Evolutionary conservation across 1,284 basidiomycete genomes (phyloP).

Genomic region (Cutaneotrichosporon cutaneum): DNA sequence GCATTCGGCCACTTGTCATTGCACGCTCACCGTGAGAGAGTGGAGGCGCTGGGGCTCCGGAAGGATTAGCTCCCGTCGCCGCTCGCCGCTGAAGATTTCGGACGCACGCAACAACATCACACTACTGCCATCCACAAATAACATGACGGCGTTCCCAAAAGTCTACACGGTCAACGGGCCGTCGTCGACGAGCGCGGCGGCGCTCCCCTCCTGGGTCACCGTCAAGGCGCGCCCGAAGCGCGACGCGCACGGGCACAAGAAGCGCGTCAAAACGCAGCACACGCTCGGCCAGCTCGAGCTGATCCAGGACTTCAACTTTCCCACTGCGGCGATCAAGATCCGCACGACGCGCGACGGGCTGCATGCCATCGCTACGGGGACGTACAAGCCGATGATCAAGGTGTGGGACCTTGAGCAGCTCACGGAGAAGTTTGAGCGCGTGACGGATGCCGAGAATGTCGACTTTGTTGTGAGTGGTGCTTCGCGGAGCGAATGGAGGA

Average conservation of each 20-base stretch:
- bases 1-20: not conserved
- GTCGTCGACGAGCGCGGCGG: constrained; percentile 74
- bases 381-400: constrained; percentile 96
- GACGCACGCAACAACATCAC: not conserved
- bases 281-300: constrained; percentile 65
- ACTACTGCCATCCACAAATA: not conserved
- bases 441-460: constrained; percentile 94
- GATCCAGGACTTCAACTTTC: constrained; percentile 94
- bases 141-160: constrained; percentile 59
- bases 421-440: constrained; percentile 91
- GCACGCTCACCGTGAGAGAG: constrained; percentile 5
- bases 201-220: constrained; percentile 84
- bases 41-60: constrained; percentile 6
- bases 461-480: constrained; percentile 68
- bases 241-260: constrained; percentile 39
- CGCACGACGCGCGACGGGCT: constrained; percentile 88
- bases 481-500: not conserved
- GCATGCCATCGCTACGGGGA: constrained; percentile 90
- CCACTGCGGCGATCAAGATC: constrained; percentile 89
- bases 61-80: not conserved
- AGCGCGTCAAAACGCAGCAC: constrained; percentile 51
- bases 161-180: constrained; percentile 90
- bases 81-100: not conserved
- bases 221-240: constrained; percentile 57
- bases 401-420: constrained; percentile 95